Percentiles rank a stretch among this genome's conserved stretches.
Evolutionary conservation across 23 red algal genomes (phyloP).

Genomic region (Porphyridium purpureum): DNA sequence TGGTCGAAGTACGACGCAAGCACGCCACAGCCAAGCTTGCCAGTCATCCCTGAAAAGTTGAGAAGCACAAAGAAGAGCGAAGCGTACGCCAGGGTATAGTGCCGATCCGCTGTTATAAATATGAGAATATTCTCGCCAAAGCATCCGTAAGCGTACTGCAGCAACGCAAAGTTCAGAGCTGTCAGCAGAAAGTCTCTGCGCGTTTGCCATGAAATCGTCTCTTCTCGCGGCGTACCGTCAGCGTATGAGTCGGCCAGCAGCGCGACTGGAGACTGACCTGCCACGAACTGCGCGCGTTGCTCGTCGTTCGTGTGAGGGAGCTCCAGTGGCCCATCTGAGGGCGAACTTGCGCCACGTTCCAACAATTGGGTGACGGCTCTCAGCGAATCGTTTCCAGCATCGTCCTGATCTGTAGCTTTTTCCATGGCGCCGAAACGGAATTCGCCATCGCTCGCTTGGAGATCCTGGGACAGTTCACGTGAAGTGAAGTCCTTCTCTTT

Average conservation of each 20-base stretch:
- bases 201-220: too few relatives aligned
- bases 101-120: constrained; percentile 56
- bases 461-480: too few relatives aligned
- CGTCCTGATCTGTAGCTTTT: too few relatives aligned
- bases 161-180: constrained; percentile 46
- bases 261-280: not conserved
- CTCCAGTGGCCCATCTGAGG: not conserved
- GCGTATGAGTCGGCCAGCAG: not conserved
- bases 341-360: too few relatives aligned
- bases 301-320: not conserved
- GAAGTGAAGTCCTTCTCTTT: too few relatives aligned
- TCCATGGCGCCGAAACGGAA: too few relatives aligned
- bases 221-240: too few relatives aligned
- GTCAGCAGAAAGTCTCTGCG: too few relatives aligned
- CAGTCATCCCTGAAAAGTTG: constrained; percentile 66
- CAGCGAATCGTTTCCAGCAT: too few relatives aligned
- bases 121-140: constrained; percentile 90
- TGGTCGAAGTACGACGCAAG: constrained; percentile 79
- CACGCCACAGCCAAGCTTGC: constrained; percentile 79
- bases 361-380: too few relatives aligned
- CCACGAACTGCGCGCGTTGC: constrained; percentile 5
- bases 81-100: constrained; percentile 20
- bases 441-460: too few relatives aligned
- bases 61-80: constrained; percentile 70
- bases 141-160: constrained; percentile 79